Evolutionary conservation across 805 yeast genomes (phyloP).

Genomic region (Ogataea siamensis): DNA sequence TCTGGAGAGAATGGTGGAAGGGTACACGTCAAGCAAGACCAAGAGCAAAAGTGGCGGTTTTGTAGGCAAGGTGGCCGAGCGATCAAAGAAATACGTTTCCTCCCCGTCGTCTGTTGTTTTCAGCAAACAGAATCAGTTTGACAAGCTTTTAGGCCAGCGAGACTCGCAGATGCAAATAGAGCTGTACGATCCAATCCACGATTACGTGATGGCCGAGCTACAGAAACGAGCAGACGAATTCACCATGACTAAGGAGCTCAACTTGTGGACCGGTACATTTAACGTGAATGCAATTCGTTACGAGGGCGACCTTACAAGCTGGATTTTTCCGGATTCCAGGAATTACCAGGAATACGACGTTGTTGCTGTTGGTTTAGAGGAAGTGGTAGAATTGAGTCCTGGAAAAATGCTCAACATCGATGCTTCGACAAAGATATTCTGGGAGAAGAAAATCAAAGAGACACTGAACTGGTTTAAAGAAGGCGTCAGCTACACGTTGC

Average conservation of each 20-base stretch:
- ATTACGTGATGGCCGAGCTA: constrained; percentile 44
- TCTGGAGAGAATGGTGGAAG: constrained; percentile 39
- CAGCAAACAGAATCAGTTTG: constrained; percentile 32
- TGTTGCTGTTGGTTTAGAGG: constrained; percentile 84
- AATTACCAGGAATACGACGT: constrained; percentile 56
- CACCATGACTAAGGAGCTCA: constrained; percentile 39
- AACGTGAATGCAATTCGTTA: constrained; percentile 52
- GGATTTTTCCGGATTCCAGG: constrained; percentile 45
- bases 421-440: constrained; percentile 51
- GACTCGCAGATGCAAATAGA: constrained; percentile 44
- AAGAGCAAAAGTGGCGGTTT: constrained; percentile 44
- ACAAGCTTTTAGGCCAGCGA: constrained; percentile 48
- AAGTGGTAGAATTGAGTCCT: constrained; percentile 78
- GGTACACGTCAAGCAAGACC: constrained; percentile 39
- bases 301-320: constrained; percentile 41
- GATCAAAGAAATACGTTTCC: constrained; percentile 34
- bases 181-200: constrained; percentile 54
- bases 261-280: constrained; percentile 49
- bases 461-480: constrained; percentile 40
- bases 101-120: constrained; percentile 19
- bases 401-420: constrained; percentile 83
- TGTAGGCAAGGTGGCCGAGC: constrained; percentile 42
- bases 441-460: constrained; percentile 63
- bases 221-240: constrained; percentile 40
- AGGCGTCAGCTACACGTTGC: constrained; percentile 38